Percentiles rank a stretch among this genome's conserved stretches.
Evolutionary conservation across 2,329 filamentous ascomycete genomes (phyloP).

Genomic region (Xylaria sp.): DNA sequence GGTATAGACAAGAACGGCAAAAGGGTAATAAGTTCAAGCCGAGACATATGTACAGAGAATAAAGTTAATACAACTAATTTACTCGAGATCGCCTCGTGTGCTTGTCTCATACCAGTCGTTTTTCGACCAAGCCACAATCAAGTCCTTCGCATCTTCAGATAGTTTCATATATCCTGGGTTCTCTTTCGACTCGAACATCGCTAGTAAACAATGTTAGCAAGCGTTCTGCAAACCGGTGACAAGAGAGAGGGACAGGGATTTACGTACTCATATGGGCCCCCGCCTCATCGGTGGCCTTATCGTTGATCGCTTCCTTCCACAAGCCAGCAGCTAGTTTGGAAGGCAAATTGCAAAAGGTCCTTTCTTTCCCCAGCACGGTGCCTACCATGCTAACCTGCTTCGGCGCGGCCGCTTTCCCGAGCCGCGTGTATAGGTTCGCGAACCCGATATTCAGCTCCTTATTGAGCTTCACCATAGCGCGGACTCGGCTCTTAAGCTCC

Average conservation of each 20-base stretch:
- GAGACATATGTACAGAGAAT: conserved; percentile 31
- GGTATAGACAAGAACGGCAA: conserved; percentile 34
- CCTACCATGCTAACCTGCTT: conserved; percentile 65
- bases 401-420: conserved; percentile 74
- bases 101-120: conserved; percentile 75
- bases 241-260: neutral
- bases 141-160: conserved; percentile 70
- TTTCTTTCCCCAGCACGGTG: conserved; percentile 72
- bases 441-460: conserved; percentile 78
- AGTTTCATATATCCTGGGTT: conserved; percentile 80
- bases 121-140: conserved; percentile 72
- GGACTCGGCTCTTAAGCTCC: conserved; percentile 80
- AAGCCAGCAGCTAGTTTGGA: conserved; percentile 61
- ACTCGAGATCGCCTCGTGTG: conserved; percentile 47
- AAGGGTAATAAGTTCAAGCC: conserved; percentile 27
- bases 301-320: conserved; percentile 81
- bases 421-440: conserved; percentile 85
- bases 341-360: conserved; percentile 91
- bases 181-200: conserved; percentile 77
- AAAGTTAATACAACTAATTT: conserved; percentile 33
- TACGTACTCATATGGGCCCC: conserved; percentile 78
- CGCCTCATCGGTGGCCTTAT: conserved; percentile 81
- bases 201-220: conserved; percentile 50
- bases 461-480: conserved; percentile 72
- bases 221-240: neutral